Evolutionary conservation across 1,139 yeast genomes (phyloP).

Genomic region (Nadsonia commutata): DNA sequence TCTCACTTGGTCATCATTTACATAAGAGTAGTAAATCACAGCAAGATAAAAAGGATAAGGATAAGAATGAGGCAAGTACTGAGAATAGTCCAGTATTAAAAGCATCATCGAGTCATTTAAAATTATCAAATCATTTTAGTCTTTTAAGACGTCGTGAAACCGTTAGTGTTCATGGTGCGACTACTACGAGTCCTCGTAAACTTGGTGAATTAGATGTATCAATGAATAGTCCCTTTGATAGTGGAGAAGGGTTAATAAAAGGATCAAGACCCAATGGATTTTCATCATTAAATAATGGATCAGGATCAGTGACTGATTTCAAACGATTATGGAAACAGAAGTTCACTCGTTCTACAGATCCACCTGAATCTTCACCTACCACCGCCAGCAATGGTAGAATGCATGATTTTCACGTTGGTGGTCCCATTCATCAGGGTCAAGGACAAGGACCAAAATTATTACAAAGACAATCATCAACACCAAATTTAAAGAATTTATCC

Average conservation of each 20-base stretch:
- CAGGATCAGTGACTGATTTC: conserved; percentile 18
- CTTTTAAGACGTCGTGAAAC: not conserved
- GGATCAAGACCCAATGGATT: no score
- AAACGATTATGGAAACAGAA: conserved; percentile 20
- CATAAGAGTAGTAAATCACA: not conserved
- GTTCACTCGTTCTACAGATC: conserved; percentile 6
- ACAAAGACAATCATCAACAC: conserved; percentile 4
- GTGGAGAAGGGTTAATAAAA: no score
- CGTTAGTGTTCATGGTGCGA: no score
- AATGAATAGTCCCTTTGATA: no score
- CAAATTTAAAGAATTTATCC: conserved; percentile 3
- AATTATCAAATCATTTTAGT: not conserved
- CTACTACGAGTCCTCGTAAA: no score
- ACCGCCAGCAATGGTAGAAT: no score
- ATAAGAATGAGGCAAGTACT: not conserved
- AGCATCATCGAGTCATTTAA: not conserved
- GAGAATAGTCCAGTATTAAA: not conserved
- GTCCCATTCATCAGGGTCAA: no score
- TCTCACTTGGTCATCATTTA: not conserved
- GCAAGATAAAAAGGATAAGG: not conserved
- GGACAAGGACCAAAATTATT: not conserved
- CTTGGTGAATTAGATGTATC: no score
- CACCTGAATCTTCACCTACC: no score
- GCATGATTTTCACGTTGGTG: no score
- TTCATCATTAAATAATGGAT: no score